These are phyloP conservation scores for Umbelopsis sp. DNA, from an alignment of 371 early-diverging fungal genomes.

Conservation along the genomic window DNA sequence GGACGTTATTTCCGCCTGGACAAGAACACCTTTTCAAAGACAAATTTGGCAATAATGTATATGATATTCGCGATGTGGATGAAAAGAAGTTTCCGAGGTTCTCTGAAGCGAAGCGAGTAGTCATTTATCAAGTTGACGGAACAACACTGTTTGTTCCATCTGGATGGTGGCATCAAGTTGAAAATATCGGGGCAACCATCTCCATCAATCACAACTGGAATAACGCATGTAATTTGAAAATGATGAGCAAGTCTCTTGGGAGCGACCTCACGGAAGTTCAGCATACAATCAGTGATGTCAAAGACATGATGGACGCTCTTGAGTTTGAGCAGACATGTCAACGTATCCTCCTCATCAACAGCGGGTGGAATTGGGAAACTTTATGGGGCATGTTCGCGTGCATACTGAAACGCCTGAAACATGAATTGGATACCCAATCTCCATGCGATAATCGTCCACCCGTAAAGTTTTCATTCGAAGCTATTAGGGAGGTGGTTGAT, in stretches of 20 bases:
- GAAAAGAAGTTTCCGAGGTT: conserved; percentile 53
- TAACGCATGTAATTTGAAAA: conserved; percentile 60
- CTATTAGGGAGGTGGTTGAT: background rate
- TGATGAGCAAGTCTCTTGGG: conserved; percentile 48
- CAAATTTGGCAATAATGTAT: conserved; percentile 47
- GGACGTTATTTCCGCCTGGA: conserved; percentile 71
- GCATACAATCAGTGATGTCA: conserved; percentile 58
- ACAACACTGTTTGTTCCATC: conserved; percentile 77
- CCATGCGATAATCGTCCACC: background rate
- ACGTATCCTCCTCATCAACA: conserved; percentile 51
- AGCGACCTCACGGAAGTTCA: conserved; percentile 55
- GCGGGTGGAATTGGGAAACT: conserved; percentile 64
- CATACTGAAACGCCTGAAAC: conserved; percentile 5
- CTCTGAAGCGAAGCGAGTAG: conserved; percentile 49
- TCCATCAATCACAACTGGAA: conserved; percentile 82
- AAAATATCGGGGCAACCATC: conserved; percentile 72
- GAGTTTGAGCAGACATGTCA: conserved; percentile 60
- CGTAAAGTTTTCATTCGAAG: background rate
- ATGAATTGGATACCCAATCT: background rate
- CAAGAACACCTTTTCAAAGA: conserved; percentile 59
- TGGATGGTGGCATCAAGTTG: conserved; percentile 78
- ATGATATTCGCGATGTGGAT: conserved; percentile 65
- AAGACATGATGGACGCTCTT: conserved; percentile 41
- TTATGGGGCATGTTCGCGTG: conserved; percentile 38
- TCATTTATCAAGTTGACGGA: conserved; percentile 62